Conservation (phyloP, 2,329 filamentous ascomycete genomes). For the Cladophialophora bantiana region DNA sequence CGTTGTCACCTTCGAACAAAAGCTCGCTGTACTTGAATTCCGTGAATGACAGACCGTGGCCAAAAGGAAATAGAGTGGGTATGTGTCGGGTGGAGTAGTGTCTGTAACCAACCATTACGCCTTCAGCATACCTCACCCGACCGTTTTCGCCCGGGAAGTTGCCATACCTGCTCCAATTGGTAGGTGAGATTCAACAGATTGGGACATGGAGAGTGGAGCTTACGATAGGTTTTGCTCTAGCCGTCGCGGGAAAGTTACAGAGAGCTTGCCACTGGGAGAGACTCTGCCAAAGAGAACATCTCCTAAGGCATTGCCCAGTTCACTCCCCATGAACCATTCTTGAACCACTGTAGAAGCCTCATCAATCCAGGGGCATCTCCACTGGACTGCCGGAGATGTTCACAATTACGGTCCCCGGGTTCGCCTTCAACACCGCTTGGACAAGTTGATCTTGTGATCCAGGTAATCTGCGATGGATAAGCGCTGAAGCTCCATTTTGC, state of each 20-base stretch:
- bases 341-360: constrained; percentile 67
- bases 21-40: constrained; percentile 57
- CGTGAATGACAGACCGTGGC: constrained; percentile 79
- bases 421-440: constrained; percentile 70
- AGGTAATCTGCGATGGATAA: constrained; percentile 45
- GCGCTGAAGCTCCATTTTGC: neutral
- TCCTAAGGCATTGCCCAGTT: constrained; percentile 79
- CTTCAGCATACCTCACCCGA: constrained; percentile 77
- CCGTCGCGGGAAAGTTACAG: constrained; percentile 72
- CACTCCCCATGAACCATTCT: constrained; percentile 84
- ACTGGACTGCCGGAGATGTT: constrained; percentile 77
- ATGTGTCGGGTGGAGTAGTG: constrained; percentile 74
- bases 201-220: constrained; percentile 70
- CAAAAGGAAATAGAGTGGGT: constrained; percentile 74
- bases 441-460: constrained; percentile 57
- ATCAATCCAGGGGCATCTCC: constrained; percentile 54
- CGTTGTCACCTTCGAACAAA: neutral
- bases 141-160: constrained; percentile 61
- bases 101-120: constrained; percentile 79
- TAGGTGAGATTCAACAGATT: neutral
- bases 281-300: constrained; percentile 76
- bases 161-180: neutral
- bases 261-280: constrained; percentile 76
- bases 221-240: constrained; percentile 74
- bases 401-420: constrained; percentile 73